phyloP scores from a whole-genome alignment of 371 early-diverging fungal genomes.

The Smittium mucronatum region DNA sequence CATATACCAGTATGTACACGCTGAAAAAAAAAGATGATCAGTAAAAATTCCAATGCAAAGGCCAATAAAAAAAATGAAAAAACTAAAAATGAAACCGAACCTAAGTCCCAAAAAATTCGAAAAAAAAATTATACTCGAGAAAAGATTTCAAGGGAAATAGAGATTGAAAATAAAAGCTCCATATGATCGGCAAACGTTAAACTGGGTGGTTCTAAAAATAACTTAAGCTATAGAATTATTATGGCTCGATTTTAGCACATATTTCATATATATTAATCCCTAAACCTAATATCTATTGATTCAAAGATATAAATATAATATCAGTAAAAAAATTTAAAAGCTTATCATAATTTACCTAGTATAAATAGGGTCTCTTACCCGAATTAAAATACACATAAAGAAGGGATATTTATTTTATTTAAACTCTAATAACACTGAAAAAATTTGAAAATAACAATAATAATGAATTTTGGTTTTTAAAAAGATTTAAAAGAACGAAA shows the following conservation, averaged over 20 bases:
- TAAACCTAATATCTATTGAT: neutral
- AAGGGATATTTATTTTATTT: neutral
- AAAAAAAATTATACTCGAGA: neutral
- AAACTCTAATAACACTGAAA: neutral
- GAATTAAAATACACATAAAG: neutral
- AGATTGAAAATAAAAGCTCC: neutral
- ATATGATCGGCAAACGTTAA: neutral
- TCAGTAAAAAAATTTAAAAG: neutral
- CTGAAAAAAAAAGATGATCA: neutral
- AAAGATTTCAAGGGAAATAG: neutral
- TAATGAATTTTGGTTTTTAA: neutral
- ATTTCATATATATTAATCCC: neutral
- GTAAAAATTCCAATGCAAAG: neutral
- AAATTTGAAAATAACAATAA: neutral
- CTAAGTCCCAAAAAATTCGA: neutral
- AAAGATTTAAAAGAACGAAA: neutral
- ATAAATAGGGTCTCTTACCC: neutral
- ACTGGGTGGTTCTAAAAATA: neutral
- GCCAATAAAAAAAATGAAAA: neutral
- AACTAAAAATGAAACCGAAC: neutral
- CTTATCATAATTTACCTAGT: neutral
- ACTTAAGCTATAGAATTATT: neutral
- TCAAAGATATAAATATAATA: neutral
- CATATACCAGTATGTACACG: neutral
- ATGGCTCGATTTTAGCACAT: neutral